These are phyloP conservation scores for Penicillium pancosmium DNA, from an alignment of 495 filamentous ascomycete genomes.

Conservation along the genomic window DNA sequence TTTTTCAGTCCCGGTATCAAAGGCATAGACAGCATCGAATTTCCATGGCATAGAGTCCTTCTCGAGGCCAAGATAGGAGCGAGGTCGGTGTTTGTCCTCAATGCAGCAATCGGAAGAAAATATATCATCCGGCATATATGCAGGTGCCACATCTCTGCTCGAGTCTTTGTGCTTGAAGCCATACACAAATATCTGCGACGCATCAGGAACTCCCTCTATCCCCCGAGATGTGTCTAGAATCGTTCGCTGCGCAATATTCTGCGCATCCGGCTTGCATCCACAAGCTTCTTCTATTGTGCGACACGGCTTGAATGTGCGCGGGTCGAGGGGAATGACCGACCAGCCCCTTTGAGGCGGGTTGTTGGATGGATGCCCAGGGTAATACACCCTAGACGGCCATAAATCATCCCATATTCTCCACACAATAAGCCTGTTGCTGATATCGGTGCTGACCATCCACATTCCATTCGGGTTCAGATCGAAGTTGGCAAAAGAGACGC, in stretches of 20 bases:
- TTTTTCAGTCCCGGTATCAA: neutral
- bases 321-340: constrained; percentile 55
- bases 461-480: constrained; percentile 63
- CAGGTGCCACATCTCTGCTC: neutral
- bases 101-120: constrained; percentile 35
- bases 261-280: constrained; percentile 40
- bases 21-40: neutral
- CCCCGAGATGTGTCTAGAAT: constrained; percentile 38
- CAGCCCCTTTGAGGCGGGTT: constrained; percentile 40
- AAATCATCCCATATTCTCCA: constrained; percentile 65
- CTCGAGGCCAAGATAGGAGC: neutral
- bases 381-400: constrained; percentile 30
- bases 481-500: constrained; percentile 70
- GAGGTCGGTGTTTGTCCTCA: neutral
- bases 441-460: constrained; percentile 76
- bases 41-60: neutral
- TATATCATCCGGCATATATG: constrained; percentile 30
- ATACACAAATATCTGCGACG: constrained; percentile 23
- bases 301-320: constrained; percentile 44
- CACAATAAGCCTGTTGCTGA: constrained; percentile 63
- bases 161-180: neutral
- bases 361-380: constrained; percentile 28
- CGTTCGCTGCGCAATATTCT: constrained; percentile 16
- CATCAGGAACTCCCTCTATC: constrained; percentile 26
- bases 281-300: constrained; percentile 42